phyloP scores from a whole-genome alignment of 345 rosid species.

The Microthlaspi erraticum region DNA sequence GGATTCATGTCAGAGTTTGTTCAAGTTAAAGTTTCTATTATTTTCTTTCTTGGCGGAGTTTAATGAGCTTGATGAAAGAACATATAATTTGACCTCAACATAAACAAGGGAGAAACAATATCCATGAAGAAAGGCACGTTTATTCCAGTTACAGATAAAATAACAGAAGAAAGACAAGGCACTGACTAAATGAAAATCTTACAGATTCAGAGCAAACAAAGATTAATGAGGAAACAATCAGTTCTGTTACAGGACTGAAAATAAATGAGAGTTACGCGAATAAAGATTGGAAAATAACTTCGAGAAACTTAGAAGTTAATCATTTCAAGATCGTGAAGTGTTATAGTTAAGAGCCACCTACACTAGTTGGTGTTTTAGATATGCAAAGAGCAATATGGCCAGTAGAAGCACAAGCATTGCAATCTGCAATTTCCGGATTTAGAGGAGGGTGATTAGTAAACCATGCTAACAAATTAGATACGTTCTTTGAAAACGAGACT shows the following conservation, averaged over 20 bases:
- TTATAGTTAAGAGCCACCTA: neutral
- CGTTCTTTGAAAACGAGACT: neutral
- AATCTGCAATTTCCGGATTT: slow-evolving; percentile 46
- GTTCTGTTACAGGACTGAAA: neutral
- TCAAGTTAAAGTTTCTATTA: too few species aligned
- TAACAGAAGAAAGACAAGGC: neutral
- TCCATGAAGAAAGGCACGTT: neutral
- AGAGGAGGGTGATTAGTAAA: neutral
- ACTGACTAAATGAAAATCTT: neutral
- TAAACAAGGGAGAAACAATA: neutral
- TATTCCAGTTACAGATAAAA: too few species aligned
- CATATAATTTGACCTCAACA: neutral
- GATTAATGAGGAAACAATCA: neutral
- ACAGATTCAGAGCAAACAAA: neutral
- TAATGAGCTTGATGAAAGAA: neutral
- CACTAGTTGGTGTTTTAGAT: slow-evolving; percentile 41
- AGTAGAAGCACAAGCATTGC: slow-evolving; percentile 46
- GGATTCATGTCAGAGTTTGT: neutral
- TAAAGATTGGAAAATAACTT: neutral
- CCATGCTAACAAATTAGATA: neutral
- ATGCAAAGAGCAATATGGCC: slow-evolving; percentile 50
- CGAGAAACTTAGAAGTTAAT: neutral
- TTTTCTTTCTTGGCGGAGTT: too few species aligned
- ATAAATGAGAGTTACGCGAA: neutral
- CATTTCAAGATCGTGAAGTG: neutral